Evolutionary conservation across 2,329 filamentous ascomycete genomes (phyloP), one percentile per base, ranked within the genome.

Genomic region (Arthrinium phaeospermum): DNA sequence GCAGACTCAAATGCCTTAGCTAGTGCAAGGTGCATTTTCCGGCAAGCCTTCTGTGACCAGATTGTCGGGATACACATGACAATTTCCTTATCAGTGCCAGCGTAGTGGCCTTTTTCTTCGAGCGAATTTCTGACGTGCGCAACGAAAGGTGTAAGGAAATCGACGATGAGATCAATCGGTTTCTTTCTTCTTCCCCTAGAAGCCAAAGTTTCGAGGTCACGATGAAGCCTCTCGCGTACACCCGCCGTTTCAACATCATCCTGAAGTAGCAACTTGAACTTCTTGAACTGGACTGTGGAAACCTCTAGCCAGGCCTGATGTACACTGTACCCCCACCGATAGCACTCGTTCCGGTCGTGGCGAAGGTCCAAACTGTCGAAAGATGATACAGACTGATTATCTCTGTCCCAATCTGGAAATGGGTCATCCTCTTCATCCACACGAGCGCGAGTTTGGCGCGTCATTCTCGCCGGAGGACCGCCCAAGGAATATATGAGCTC

Each of bases 21-120:
- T 70, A 76, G 68, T 4, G 76, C 76, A 6, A 57, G 70, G 69
- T 77, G 75, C 75, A 76, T 77, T 13, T 74, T 73, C 64, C 74
- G 69, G 45, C 75, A 77, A 0, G 75, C 75, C 45, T 74, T 76
- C 69, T 75, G 74, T 5, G n/a, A 73, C 75, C 75, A 77, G 16
- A 77, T 74, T 8, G 74, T 74, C 14, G 75, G 76, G 37, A 75
- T 73, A 37, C 75, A 77, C 6, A 77, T 47, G 16, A 75, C 73
- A 24, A 74, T 75, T 69, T 76, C 73, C 13, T 68, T 70, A 14
- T 68, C 67, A 34, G 73, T 74, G 49, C 57, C 71, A 14, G 73
- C 64, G 27, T 74, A 71, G 41, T 51, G 49, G 4, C 74, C 72
- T 6, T 57, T 61, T 22, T 44, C 70, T 22, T 70, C 46, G 14